Evolutionary conservation across 257 asterid genomes (phyloP), one percentile per base, ranked within the genome.

Genomic region (Leptodermis oblonga): DNA sequence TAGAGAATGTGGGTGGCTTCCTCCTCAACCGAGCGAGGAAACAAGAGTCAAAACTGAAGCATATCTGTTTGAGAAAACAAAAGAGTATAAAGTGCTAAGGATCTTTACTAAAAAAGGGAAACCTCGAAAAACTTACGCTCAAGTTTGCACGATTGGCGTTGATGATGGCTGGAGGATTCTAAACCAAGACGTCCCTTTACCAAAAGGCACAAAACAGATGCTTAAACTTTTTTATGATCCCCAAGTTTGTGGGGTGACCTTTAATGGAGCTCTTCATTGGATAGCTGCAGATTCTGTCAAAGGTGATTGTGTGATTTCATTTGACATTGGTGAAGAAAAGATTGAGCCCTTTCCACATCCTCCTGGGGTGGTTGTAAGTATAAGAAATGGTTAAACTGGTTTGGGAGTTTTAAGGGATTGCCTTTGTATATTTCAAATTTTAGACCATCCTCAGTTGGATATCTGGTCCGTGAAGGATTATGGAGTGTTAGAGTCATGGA

Each of bases 301-400:
- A n/a, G 31, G 49, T 3, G 49, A 39, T 1, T 34, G 15, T 37
- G 5, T 61, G 46, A 4, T 33, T 36, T 20, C 67, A 7, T 61
- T 61, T 36, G 67, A 61, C 43, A n/a, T 36, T 20, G 48, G 67
- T 33, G 67, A 34, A n/a, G 67, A 61, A n/a, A 61, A 39, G 18
- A 6, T 11, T 37, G 14, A 12, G 46, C 30, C 67, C 1, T 5
- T 61, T 61, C 67, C 49, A 3, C 67, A 61, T 9, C 67, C 67
- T 34, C 46, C 6, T 33, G 48, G 26, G 20, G 0, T 61, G 48
- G 2, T 9, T 31, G 9, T 61, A 0, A 18, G 30, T 20, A 34
- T 17, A 3, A 18, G 18, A 20, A 20, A 34, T 36, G 14, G 26
- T 36, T 34, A 13, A 10, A 23, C 25, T 36, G 7, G 14, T 34